Percentiles rank a stretch among this genome's conserved stretches.
These are phyloP conservation scores for Microcyclospora pomicola DNA, from an alignment of 2,329 filamentous ascomycete genomes.

Conservation along the genomic window DNA sequence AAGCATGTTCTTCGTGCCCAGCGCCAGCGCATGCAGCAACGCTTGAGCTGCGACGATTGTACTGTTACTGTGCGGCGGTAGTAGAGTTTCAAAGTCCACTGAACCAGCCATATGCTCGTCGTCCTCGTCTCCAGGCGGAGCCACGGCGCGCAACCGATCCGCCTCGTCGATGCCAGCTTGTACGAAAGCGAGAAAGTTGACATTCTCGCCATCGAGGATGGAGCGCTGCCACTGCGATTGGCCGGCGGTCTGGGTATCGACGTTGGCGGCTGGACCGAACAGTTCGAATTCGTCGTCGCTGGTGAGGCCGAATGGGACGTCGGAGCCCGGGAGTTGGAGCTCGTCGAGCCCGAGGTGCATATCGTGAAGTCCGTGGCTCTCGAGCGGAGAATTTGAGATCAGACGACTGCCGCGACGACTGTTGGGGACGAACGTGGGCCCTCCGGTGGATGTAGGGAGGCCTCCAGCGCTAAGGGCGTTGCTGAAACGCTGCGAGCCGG, in stretches of 20 bases:
- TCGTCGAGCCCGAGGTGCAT: conserved; percentile 7
- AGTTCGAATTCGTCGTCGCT: conserved; percentile 31
- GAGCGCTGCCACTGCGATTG: conserved; percentile 37
- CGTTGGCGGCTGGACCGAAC: conserved; percentile 29
- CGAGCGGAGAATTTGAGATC: conserved; percentile 47
- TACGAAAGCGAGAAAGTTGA: conserved; percentile 51
- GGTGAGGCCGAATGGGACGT: conserved; percentile 7
- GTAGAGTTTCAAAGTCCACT: conserved; percentile 56
- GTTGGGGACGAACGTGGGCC: conserved; percentile 8
- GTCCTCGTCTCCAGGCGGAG: conserved; percentile 17
- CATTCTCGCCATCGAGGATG: conserved; percentile 43
- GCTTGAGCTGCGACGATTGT: conserved; percentile 57
- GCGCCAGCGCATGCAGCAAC: conserved; percentile 57
- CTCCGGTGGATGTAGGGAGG: conserved; percentile 12
- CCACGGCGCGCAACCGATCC: conserved; percentile 10
- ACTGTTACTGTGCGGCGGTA: conserved; percentile 42
- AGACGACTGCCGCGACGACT: conserved; percentile 40
- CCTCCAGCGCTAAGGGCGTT: conserved; percentile 26
- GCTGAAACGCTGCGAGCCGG: conserved; percentile 28
- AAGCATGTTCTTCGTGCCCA: conserved; percentile 39
- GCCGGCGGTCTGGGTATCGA: conserved; percentile 37
- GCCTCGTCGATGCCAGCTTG: conserved; percentile 29
- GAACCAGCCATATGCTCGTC: conserved; percentile 16
- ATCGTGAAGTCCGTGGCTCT: conserved; percentile 29
- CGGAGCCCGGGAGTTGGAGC: conserved; percentile 6